phyloP scores from a whole-genome alignment of 169 alveolate species.

The Plasmodium inui region DNA sequence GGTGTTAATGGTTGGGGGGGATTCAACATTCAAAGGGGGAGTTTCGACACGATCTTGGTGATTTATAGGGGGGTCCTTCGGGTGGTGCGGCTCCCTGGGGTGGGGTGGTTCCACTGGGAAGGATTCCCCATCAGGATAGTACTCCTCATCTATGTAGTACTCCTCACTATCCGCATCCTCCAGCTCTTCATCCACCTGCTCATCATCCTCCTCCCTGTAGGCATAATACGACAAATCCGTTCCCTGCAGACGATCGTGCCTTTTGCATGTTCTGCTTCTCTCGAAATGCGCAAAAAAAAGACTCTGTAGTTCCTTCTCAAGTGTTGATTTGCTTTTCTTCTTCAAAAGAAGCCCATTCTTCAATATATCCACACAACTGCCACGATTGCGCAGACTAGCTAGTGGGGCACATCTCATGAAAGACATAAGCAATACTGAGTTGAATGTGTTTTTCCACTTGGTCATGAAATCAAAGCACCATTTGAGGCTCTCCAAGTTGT shows the following conservation, averaged over 20 bases:
- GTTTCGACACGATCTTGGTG: neutral
- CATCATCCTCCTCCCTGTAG: neutral
- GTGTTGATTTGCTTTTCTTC: conserved; percentile 5
- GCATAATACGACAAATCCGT: neutral
- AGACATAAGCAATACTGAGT: neutral
- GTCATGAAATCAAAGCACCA: conserved; percentile 29
- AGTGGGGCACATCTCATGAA: neutral
- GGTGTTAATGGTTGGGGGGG: neutral
- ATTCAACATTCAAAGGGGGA: neutral
- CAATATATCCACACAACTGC: neutral
- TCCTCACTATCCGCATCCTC: neutral
- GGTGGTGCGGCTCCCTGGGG: neutral
- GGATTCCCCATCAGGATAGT: neutral
- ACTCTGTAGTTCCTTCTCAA: neutral
- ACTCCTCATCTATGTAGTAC: neutral
- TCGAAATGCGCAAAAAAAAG: neutral
- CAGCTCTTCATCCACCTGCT: too few species aligned
- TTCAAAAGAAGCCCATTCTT: conserved; percentile 3
- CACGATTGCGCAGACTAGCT: neutral
- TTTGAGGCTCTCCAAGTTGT: conserved; percentile 11
- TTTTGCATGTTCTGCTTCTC: conserved; percentile 1
- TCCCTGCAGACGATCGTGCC: neutral
- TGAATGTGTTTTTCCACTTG: neutral
- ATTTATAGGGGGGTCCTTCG: neutral
- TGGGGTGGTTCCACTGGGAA: neutral